Base-by-base conservation (phyloP, 208 protist species). In the Borovskyia barvae region DNA sequence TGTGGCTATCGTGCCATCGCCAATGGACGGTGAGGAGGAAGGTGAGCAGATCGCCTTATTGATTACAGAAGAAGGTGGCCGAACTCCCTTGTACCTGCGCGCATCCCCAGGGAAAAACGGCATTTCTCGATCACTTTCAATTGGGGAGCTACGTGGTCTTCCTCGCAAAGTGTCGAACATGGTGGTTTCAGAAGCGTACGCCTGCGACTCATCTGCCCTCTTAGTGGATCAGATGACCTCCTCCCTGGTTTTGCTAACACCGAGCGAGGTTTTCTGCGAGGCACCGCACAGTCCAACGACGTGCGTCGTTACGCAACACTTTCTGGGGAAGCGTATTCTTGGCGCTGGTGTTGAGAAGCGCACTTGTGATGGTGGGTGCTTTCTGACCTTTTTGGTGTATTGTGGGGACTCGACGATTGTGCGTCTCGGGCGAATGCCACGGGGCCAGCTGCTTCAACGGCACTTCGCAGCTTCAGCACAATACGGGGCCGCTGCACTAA, bases 381-480 rank as follows among this genome's bases (percentile, higher is more conserved):
- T 46, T 15, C 53, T 69, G 42, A 69, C 39, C 0, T 69, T 91
- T 70, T 59, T 72, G 62, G 64, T 87, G 6, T 91, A 91, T 51
- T 80, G 74, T 14, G 49, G 33, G 25, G 62, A 58, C 49, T 74
- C 75, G 25, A 60, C 75, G 25, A 48, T 79, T 3, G 62, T 73
- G 17, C 66, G 62, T 15, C 66, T 87, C 25, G 62, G 57, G 7
- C 66, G 70, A 41, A 66, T 82, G 33, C 66, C 69, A 14, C 55
- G 59, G 9, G 71, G 75, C 11, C 65, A 68, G 60, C 66, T 66
- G 26, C 64, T 82, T 43, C 58, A 58, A 56, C 58, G 70, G 39
- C 51, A 64, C 20, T 77, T 77, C 49, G 41, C 57, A 33, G 54
- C 50, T 11, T 69, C 69, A 20, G 46, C 46, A 7, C 35, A 43